Evolutionary conservation across 1,284 basidiomycete genomes (phyloP).

Genomic region (Tilletia caries): DNA sequence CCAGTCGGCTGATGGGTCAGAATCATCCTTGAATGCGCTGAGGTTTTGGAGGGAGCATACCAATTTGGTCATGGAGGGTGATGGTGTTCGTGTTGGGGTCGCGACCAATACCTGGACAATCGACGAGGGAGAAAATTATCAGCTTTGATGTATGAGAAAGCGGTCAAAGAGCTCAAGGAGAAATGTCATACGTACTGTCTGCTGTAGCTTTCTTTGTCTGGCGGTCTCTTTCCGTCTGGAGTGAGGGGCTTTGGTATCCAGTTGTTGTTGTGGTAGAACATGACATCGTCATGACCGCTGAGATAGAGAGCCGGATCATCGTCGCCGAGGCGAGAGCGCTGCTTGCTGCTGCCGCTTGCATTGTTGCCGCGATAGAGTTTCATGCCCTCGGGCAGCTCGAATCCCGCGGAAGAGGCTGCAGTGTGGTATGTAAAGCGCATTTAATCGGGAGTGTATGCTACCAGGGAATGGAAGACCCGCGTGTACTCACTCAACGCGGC

Average conservation of each 20-base stretch:
- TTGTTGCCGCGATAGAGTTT: not conserved
- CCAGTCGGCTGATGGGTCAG: too few species aligned
- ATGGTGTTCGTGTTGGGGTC: constrained; percentile 39
- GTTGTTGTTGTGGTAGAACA: constrained; percentile 12
- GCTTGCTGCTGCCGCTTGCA: too few species aligned
- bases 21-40: constrained; percentile 27
- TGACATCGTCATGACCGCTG: not conserved
- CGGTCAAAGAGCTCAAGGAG: too few species aligned
- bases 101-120: constrained; percentile 49
- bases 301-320: not conserved
- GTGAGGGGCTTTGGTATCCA: too few species aligned
- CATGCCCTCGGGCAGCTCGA: not conserved
- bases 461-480: not conserved
- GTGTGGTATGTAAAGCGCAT: too few species aligned
- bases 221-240: too few species aligned
- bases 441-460: not conserved
- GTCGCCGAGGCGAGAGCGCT: not conserved
- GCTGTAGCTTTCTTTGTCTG: too few species aligned
- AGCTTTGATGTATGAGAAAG: too few species aligned
- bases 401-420: not conserved
- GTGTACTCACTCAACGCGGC: not conserved
- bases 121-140: constrained; percentile 25
- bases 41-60: constrained; percentile 41
- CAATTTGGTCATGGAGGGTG: constrained; percentile 40
- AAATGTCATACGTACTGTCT: too few species aligned